Conservation (phyloP, 805 yeast species). For the Wickerhamomyces hampshirensis region DNA sequence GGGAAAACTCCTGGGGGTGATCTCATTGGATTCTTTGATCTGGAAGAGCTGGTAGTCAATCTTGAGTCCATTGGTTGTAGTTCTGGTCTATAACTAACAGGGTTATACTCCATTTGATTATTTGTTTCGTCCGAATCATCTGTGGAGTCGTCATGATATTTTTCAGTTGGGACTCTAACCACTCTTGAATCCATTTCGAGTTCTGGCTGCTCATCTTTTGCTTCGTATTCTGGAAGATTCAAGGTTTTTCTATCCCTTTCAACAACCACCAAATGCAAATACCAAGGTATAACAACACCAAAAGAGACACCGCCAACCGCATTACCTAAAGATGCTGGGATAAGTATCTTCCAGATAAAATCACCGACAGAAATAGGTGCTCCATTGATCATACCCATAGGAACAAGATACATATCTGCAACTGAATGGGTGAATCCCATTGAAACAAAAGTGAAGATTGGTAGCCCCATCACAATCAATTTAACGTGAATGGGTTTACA, state of each 20-base stretch:
- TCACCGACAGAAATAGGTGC: slow-evolving; percentile 58
- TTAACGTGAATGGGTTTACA: slow-evolving; percentile 79
- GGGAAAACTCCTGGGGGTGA: slow-evolving; percentile 82
- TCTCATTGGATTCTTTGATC: slow-evolving; percentile 21
- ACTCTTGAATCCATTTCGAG: slow-evolving; percentile 75
- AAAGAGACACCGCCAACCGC: slow-evolving; percentile 74
- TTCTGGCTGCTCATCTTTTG: slow-evolving; percentile 78
- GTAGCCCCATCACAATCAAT: slow-evolving; percentile 54
- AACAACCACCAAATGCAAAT: slow-evolving; percentile 65
- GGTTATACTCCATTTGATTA: slow-evolving; percentile 9
- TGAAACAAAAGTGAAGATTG: slow-evolving; percentile 73
- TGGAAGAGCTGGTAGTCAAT: slow-evolving; percentile 2
- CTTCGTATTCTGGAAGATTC: slow-evolving; percentile 63
- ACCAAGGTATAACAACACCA: slow-evolving; percentile 63
- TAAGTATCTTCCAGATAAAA: slow-evolving; percentile 66
- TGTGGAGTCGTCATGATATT: slow-evolving; percentile 1
- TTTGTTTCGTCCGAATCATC: slow-evolving; percentile 5
- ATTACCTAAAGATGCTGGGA: slow-evolving; percentile 73
- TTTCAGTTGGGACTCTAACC: slow-evolving; percentile 41
- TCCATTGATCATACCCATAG: slow-evolving; percentile 63
- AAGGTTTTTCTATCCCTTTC: slow-evolving; percentile 62
- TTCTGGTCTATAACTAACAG: slow-evolving; percentile 17
- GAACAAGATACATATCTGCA: slow-evolving; percentile 73
- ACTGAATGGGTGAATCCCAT: slow-evolving; percentile 78
- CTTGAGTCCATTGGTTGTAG: slow-evolving; percentile 5